phyloP scores from a whole-genome alignment of 352 stramenopile species.

The Phytopythium oedochilum region DNA sequence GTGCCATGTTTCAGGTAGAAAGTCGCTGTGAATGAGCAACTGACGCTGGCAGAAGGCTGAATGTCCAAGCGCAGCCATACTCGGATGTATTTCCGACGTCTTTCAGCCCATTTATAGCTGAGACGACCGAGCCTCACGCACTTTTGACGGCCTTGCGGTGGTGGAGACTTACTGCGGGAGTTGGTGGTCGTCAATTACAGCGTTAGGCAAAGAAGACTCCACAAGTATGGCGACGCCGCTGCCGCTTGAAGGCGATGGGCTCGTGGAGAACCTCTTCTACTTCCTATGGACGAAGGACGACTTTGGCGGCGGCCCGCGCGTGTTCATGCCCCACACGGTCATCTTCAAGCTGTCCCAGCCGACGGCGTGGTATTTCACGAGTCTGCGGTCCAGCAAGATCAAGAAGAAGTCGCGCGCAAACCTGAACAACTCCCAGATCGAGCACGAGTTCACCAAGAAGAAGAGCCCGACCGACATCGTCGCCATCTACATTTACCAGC shows the following conservation, averaged over 20 bases:
- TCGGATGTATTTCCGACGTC: no score
- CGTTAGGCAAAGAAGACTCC: no score
- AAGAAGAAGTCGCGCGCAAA: conserved; percentile 92
- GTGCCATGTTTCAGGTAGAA: neutral
- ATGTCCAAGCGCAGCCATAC: no score
- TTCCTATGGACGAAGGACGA: conserved; percentile 92
- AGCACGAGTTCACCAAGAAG: conserved; percentile 92
- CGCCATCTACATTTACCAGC: conserved; percentile 87
- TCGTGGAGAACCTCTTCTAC: conserved; percentile 88
- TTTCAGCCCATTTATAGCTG: no score
- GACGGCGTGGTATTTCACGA: conserved; percentile 95
- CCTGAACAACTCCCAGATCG: conserved; percentile 90
- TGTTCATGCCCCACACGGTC: conserved; percentile 93
- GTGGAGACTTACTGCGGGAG: no score
- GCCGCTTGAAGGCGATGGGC: conserved; percentile 79
- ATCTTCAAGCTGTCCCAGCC: conserved; percentile 92
- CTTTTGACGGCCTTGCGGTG: no score
- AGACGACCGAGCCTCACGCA: no score
- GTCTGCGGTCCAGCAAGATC: conserved; percentile 69
- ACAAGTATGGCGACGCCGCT: conserved; percentile 59
- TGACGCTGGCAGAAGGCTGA: no score
- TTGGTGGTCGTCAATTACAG: no score
- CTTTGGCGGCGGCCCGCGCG: conserved; percentile 73
- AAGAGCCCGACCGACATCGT: conserved; percentile 82
- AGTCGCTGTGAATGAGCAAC: no score